Percentiles rank a stretch among this genome's conserved stretches.
Evolutionary conservation across 495 filamentous ascomycete species (phyloP).

Genomic region (Schizothecium vesticola): DNA sequence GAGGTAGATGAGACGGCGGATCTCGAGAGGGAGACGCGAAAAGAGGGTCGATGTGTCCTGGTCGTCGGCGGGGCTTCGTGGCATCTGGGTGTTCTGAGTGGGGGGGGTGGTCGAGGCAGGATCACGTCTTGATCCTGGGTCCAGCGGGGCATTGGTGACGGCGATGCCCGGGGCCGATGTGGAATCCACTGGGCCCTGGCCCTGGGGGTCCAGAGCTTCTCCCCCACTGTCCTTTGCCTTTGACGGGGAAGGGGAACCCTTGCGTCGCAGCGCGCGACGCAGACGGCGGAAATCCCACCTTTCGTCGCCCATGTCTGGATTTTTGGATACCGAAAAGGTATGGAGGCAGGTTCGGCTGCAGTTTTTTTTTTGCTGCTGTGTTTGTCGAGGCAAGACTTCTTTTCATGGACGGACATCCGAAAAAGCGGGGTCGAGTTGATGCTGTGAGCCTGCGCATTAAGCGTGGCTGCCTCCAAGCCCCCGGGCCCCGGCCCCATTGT

Average conservation of each 20-base stretch:
- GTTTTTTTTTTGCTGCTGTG: neutral
- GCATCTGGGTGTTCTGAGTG: conserved; percentile 10
- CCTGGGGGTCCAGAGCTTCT: neutral
- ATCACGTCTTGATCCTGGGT: neutral
- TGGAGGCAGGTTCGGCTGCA: neutral
- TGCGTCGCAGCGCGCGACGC: neutral
- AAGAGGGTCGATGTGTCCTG: conserved; percentile 18
- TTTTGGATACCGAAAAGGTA: neutral
- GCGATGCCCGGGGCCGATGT: neutral
- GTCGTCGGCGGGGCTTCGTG: neutral
- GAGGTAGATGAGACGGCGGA: conserved; percentile 22
- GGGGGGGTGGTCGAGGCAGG: neutral
- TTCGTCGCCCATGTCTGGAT: neutral
- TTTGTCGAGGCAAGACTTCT: no score
- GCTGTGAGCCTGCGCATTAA: neutral
- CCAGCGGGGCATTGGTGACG: neutral
- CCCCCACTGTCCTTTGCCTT: neutral
- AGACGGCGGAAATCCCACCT: neutral
- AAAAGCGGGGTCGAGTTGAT: neutral
- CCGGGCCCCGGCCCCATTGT: no score
- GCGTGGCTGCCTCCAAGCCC: neutral
- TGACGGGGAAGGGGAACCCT: neutral
- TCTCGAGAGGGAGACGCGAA: conserved; percentile 20
- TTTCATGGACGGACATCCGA: no score
- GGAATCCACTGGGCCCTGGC: neutral